Percentiles rank a stretch among this genome's conserved stretches.
These are phyloP conservation scores for Alliaria petiolata DNA, from an alignment of 345 rosid genomes.

Conservation along the genomic window DNA sequence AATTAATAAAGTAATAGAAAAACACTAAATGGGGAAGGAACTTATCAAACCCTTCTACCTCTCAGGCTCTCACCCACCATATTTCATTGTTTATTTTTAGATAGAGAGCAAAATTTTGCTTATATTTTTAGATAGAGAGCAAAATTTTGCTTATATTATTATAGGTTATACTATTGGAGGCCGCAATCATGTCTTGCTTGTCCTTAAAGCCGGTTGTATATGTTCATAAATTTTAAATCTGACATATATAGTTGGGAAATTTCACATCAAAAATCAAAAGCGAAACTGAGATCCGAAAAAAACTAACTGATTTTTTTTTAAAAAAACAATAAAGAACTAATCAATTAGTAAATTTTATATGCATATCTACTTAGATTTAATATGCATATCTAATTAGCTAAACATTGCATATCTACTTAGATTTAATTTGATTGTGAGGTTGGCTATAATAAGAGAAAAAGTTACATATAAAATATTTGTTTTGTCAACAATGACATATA, in stretches of 20 bases:
- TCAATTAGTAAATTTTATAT: background rate
- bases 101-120: too few species aligned
- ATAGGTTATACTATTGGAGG: too few species aligned
- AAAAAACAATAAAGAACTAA: background rate
- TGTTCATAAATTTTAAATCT: background rate
- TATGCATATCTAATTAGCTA: background rate
- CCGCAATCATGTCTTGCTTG: too few species aligned
- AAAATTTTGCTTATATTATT: too few species aligned
- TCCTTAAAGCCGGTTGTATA: too few species aligned
- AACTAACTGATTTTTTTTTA: background rate
- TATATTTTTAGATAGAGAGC: too few species aligned
- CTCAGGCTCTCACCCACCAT: too few species aligned
- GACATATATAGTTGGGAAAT: background rate
- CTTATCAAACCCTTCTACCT: too few species aligned
- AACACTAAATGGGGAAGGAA: too few species aligned
- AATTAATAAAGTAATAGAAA: too few species aligned
- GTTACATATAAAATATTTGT: background rate
- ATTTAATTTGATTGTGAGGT: background rate
- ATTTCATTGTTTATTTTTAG: too few species aligned
- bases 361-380: background rate
- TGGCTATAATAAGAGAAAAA: background rate
- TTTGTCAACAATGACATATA: background rate
- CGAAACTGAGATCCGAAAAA: background rate
- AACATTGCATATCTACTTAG: background rate
- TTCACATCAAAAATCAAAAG: background rate